These are phyloP conservation scores for Solanum infundibuliforme DNA, from an alignment of 257 asterid species.

Conservation along the genomic window DNA sequence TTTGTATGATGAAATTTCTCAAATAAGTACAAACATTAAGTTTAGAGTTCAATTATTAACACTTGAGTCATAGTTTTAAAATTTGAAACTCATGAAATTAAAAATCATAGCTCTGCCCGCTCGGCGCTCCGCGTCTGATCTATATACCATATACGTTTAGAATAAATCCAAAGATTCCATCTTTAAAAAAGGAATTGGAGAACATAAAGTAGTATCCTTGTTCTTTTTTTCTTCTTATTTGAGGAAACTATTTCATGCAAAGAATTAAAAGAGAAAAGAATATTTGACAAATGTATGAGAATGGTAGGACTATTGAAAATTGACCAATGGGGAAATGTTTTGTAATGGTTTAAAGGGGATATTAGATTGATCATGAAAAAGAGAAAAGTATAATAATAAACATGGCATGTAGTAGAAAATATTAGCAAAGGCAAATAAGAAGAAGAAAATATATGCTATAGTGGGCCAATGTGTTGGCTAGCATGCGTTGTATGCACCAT, in stretches of 20 bases:
- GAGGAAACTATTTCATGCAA: neutral
- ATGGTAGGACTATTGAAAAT: neutral
- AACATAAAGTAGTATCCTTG: neutral
- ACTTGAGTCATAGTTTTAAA: neutral
- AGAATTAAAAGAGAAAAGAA: neutral
- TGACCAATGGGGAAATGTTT: neutral
- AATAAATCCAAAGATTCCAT: neutral
- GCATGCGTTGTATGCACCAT: constrained; percentile 27
- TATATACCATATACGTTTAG: neutral
- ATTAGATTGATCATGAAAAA: neutral
- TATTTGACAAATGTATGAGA: neutral
- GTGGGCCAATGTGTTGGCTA: constrained; percentile 26
- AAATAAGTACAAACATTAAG: neutral
- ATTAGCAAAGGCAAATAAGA: neutral
- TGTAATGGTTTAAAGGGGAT: neutral
- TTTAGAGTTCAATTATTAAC: neutral
- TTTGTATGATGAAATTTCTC: neutral
- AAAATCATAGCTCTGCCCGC: neutral
- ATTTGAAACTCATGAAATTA: neutral
- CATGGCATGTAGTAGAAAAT: neutral
- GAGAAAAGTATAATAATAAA: neutral
- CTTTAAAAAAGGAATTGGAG: neutral
- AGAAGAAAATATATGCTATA: neutral
- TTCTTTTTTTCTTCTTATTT: neutral
- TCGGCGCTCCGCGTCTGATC: neutral